Conservation (phyloP, 768 basidiomycete species). For the Udeniomyces megalosporus region DNA sequence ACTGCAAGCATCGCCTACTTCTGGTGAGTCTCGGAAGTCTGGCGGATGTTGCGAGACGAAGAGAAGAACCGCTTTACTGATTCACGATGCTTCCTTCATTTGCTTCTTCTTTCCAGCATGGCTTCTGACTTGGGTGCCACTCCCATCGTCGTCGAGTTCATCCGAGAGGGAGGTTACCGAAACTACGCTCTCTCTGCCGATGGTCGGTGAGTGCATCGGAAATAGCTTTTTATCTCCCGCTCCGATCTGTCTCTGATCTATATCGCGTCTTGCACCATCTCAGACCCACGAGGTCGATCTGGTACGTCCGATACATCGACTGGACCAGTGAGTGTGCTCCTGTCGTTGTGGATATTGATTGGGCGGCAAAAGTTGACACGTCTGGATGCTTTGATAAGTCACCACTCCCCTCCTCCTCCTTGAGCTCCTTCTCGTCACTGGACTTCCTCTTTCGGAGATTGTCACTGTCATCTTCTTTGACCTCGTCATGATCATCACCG, state of each 20-base stretch:
- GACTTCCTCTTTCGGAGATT: constrained; percentile 38
- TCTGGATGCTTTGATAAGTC: not conserved
- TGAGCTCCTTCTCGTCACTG: constrained; percentile 36
- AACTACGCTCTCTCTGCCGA: not conserved
- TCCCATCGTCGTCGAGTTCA: constrained; percentile 35
- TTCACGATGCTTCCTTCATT: not conserved
- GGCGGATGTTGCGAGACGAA: too few species aligned
- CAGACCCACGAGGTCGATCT: constrained; percentile 24
- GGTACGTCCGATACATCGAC: constrained; percentile 41
- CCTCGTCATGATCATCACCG: constrained; percentile 35
- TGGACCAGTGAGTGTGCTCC: constrained; percentile 28
- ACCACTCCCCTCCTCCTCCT: constrained; percentile 41
- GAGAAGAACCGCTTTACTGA: too few species aligned
- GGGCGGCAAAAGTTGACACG: not conserved
- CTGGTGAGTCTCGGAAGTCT: constrained; percentile 34
- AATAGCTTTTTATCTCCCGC: constrained; percentile 27
- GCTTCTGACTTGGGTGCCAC: constrained; percentile 42
- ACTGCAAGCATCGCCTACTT: constrained; percentile 31
- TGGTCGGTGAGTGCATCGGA: not conserved
- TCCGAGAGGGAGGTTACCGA: constrained; percentile 16
- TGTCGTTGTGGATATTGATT: not conserved
- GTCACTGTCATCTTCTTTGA: constrained; percentile 38
- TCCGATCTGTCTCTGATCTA: constrained; percentile 29
- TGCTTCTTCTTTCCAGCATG: constrained; percentile 26
- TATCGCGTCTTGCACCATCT: too few species aligned